phyloP scores from a whole-genome alignment of 192 early-diverging fungal genomes.

The Lobosporangium transversale region DNA sequence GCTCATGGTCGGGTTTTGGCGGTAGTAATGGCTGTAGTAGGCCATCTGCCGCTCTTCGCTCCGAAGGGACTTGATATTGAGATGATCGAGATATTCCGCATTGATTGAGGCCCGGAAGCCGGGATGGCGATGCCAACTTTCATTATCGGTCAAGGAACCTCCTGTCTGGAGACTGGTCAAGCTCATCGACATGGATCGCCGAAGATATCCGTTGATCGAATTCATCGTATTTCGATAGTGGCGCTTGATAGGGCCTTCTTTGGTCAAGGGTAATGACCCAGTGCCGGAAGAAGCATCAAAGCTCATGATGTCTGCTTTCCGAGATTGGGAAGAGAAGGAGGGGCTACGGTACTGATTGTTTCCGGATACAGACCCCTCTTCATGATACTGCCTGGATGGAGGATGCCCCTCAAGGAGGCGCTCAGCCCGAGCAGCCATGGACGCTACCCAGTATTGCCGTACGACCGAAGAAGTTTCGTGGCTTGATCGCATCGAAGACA shows the following conservation, averaged over 20 bases:
- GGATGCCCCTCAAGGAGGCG: slow-evolving; percentile 20
- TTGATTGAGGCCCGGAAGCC: slow-evolving; percentile 26
- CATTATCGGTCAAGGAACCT: slow-evolving; percentile 1
- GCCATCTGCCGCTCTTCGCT: slow-evolving; percentile 29
- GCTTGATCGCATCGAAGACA: slow-evolving; percentile 30
- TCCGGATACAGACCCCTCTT: slow-evolving; percentile 19
- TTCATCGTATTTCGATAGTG: slow-evolving; percentile 30
- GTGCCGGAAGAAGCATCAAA: slow-evolving; percentile 1
- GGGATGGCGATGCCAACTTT: neutral
- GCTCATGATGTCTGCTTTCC: slow-evolving; percentile 40
- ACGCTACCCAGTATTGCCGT: slow-evolving; percentile 45
- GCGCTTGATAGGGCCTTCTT: neutral
- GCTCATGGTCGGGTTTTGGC: slow-evolving; percentile 22
- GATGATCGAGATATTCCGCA: slow-evolving; percentile 30
- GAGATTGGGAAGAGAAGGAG: slow-evolving; percentile 30
- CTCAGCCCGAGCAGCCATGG: slow-evolving; percentile 41
- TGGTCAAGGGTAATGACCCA: too few species aligned
- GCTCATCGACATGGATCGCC: slow-evolving; percentile 38
- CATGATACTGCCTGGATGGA: neutral
- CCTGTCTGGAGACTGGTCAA: slow-evolving; percentile 18
- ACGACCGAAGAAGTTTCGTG: slow-evolving; percentile 30
- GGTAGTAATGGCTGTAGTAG: slow-evolving; percentile 32
- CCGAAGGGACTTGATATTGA: slow-evolving; percentile 30
- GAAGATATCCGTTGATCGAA: slow-evolving; percentile 36
- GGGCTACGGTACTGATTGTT: slow-evolving; percentile 3